Base-by-base conservation (phyloP, 257 asterid species). In the Mentha longifolia region DNA sequence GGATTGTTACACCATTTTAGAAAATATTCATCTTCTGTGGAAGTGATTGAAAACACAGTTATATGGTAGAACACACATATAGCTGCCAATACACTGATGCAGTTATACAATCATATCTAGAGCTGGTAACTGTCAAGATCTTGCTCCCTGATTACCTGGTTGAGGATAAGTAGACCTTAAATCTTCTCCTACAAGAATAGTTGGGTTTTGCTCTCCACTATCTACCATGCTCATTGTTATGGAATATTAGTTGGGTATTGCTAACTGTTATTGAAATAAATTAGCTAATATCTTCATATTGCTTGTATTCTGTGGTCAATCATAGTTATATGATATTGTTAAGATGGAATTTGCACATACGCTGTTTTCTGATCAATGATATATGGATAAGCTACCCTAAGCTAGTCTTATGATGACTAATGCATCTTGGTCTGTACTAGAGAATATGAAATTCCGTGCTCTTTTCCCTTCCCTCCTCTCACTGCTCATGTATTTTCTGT, bases 231-330 rank as follows among this genome's bases (percentile, higher is more conserved):
- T 31, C 39, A 5, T 7, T 35, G 39, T 35, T 35, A 35, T 6
- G 39, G 39, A 35, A 35, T 35, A 35, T 35, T 35, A 5, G 39
- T 35, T 35, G 39, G 31, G 39, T 22, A 45, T 65, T 65, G 47
- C 8, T 51, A 16, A 49, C 50, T 45, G 17, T 42, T 15, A 25
- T 11, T 37, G 33, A 31, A 49, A 33, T 17, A 35, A 25, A 58
- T 47, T 67, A 28, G 25, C 51, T 56, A 62, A 47, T 68, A 16
- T 41, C 51, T 59, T 20, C 12, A n/a, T 50, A 15, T 15, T 39
- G 57, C 39, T 61, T 61, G 65, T 20, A 63, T 45, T 62, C 19
- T 12, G 14, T 63, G 9, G 20, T 59, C 30, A 59, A 70, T 70
- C 9, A 47, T 60, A 30, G 28, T 30, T 46, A 15, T 12, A 60